Base-by-base conservation (phyloP, 1,139 yeast genomes). In the Suhomyces panamericanus region DNA sequence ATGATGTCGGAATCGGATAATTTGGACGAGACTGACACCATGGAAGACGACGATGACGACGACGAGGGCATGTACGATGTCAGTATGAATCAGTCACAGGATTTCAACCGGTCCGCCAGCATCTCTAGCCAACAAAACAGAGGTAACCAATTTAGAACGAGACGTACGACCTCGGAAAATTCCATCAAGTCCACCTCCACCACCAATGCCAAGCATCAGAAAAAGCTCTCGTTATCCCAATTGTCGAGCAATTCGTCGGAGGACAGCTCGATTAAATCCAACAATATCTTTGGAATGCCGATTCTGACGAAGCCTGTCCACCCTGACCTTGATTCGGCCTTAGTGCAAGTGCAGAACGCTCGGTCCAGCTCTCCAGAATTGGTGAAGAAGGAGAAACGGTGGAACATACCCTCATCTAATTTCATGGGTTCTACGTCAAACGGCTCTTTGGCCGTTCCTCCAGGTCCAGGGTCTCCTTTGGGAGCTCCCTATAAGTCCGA, bases 1-100 rank as follows among this genome's bases (percentile, higher is more conserved):
- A 71, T 71, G 73, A 53, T 72, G 54, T 70, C 78, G 8, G 79
- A 71, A 45, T 70, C 75, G 6, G 75, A 73, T 48, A 54, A 65
- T 56, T 46, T 68, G 58, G 64, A 75, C 64, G 69, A 71, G 69
- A 62, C 80, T 58, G 63, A 80, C 66, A 64, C 78, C 60, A 66
- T 66, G 69, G 74, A 64, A 35, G 75, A 73, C 35, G 75, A 72
- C 30, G 64, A 63, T 48, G 70, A 66, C 41, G 61, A 59, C 32
- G 76, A 71, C 13, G 73, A 66, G 38, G 64, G 56, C 3, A 57
- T 59, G n/a, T 66, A 67, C 45, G 71, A 66, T 35, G 62, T 69
- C 10, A 63, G 69, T 37, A 48, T 66, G 12, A 66, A 63, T 44
- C 61, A 55, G 11, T 61, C 69, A 1, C 68, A 63, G 37, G 67